Conservation (phyloP, 495 filamentous ascomycete species). For the Penicillium manginii region DNA sequence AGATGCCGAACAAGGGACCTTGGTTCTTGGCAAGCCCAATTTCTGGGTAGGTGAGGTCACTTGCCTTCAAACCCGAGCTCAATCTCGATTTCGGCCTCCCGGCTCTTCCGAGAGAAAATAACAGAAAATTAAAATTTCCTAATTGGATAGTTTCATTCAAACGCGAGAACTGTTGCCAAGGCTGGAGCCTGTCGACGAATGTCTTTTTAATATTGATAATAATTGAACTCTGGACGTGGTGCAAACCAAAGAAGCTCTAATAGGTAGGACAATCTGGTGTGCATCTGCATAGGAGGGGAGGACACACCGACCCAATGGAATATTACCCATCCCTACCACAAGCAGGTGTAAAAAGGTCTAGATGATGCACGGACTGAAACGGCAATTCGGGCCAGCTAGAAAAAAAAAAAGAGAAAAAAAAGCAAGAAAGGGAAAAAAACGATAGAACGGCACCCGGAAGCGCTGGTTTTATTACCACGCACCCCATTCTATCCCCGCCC, state of each 20-base stretch:
- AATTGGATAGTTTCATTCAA: not conserved
- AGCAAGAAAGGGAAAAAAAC: constrained; percentile 2
- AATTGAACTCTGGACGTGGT: not conserved
- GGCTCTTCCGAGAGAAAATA: constrained; percentile 21
- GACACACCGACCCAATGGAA: constrained; percentile 4
- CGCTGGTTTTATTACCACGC: constrained; percentile 39
- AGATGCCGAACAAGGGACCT: constrained; percentile 1
- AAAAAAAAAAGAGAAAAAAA: constrained; percentile 3
- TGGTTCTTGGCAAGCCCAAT: constrained; percentile 5
- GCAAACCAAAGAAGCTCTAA: not conserved
- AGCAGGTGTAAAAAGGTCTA: not conserved
- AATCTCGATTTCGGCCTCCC: constrained; percentile 12
- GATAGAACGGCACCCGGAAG: constrained; percentile 11
- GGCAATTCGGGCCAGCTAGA: not conserved
- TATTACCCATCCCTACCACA: constrained; percentile 5
- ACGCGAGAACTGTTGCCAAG: constrained; percentile 10
- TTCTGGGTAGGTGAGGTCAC: constrained; percentile 23
- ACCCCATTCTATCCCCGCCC: constrained; percentile 39
- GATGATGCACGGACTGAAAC: not conserved
- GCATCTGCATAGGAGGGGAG: not conserved
- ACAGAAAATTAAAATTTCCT: not conserved
- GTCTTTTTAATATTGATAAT: not conserved
- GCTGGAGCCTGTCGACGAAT: not conserved
- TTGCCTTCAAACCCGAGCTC: not conserved
- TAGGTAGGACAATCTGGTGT: not conserved